These are phyloP conservation scores for Phlebopus sp. DNA, from an alignment of 1,284 basidiomycete species.

Conservation along the genomic window DNA sequence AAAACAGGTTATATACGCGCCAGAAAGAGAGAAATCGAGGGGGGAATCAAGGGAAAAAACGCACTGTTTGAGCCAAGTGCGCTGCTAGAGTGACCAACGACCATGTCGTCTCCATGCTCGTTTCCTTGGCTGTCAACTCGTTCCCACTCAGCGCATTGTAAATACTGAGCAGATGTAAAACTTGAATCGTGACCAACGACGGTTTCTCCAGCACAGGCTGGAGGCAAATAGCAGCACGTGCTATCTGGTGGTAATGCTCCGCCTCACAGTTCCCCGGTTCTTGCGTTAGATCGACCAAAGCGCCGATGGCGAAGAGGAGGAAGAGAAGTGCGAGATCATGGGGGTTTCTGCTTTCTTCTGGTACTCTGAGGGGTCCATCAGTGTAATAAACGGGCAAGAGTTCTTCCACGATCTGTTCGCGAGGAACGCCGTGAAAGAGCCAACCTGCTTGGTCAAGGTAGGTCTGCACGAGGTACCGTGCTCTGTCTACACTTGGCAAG, in stretches of 20 bases:
- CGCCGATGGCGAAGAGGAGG: conserved; percentile 59
- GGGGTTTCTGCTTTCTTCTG: conserved; percentile 36
- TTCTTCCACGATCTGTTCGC: conserved; percentile 51
- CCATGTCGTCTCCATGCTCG: conserved; percentile 63
- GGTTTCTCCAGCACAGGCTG: conserved; percentile 66
- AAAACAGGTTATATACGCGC: conserved; percentile 14
- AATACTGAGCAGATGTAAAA: conserved; percentile 55
- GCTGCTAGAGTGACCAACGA: conserved; percentile 52
- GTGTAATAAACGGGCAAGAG: conserved; percentile 47
- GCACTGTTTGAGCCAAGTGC: conserved; percentile 58
- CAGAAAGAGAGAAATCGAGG: conserved; percentile 7
- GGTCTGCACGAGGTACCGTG: conserved; percentile 43
- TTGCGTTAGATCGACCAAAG: conserved; percentile 46
- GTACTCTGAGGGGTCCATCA: conserved; percentile 24
- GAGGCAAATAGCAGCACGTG: conserved; percentile 56
- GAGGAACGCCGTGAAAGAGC: conserved; percentile 53
- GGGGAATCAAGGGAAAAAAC: conserved; percentile 23
- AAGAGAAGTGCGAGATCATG: conserved; percentile 62
- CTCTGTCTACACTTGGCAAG: conserved; percentile 49
- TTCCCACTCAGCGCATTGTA: conserved; percentile 51
- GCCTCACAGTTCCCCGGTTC: conserved; percentile 40
- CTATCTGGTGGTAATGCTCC: conserved; percentile 61
- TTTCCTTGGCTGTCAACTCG: conserved; percentile 34
- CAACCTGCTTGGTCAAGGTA: conserved; percentile 60
- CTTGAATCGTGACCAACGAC: conserved; percentile 61